Evolutionary conservation across 2,329 filamentous ascomycete species (phyloP), one percentile per base, ranked within the genome.

Genomic region (Venturia aucupariae): DNA sequence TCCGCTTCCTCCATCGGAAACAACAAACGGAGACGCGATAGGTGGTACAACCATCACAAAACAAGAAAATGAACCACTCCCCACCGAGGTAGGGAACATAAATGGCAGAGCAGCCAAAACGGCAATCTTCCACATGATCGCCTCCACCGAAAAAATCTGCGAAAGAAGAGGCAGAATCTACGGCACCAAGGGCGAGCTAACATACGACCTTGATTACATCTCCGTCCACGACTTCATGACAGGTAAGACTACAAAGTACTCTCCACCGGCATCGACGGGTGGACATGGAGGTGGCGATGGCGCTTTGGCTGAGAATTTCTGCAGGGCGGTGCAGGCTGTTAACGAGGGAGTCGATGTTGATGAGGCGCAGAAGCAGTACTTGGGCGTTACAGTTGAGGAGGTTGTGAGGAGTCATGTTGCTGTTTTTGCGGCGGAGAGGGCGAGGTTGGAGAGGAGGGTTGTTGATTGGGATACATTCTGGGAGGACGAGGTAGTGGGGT

Each of bases 381-480:
- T 97, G 35, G 92, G 91, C 0, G 96, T 91, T 75, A 89, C 88
- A 13, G 77, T 96, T 8, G 90, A 96, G 65, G 94, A 97, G 72
- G 85, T 89, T 1, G 82, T 97, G n/a, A 82, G 89, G 60, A 96
- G 91, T 71, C 94, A 97, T 77, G 92, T 90, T 1, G 84, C 94
- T 76, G 93, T 97, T 0, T 99, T 97, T 79, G 92, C 91, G 32
- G 94, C 93, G 0, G 94, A 97, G 76, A 89, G 96, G 70, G 91
- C 93, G 6, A 84, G 93, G 71, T 80, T 79, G 61, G 81, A 82
- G 62, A 84, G 83, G 71, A 86, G 82, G 72, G 86, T 94, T 10
- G 77, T 97, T 3, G 82, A 88, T 69, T 97, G 90, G 86, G 76
- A 78, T 54, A 75, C 81, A 60, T 96, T 91, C 90, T 96, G 91